Evolutionary conservation across 2,329 filamentous ascomycete genomes (phyloP).

Genomic region (Cryphonectria japonica): DNA sequence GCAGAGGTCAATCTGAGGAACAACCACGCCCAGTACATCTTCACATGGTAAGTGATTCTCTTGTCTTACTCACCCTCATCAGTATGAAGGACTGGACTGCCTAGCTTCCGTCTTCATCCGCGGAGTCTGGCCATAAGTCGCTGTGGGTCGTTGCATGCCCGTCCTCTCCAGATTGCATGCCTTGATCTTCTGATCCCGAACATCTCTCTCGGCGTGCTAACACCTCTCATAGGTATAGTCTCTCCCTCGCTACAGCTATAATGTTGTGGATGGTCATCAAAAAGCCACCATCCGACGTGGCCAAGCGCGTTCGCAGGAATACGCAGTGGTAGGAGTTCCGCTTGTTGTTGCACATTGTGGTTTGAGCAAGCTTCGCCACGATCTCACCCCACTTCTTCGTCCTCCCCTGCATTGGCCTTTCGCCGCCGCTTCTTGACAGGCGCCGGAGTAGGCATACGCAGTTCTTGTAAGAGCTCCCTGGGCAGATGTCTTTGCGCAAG

Average conservation of each 20-base stretch:
- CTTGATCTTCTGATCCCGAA: background rate
- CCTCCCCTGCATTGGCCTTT: conserved; percentile 43
- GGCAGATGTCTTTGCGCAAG: conserved; percentile 84
- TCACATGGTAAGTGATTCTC: conserved; percentile 78
- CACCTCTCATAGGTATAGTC: conserved; percentile 70
- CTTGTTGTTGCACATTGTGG: background rate
- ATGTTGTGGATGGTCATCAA: conserved; percentile 97
- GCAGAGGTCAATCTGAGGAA: conserved; percentile 93
- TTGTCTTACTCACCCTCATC: background rate
- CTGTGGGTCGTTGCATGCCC: background rate
- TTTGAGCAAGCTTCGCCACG: background rate
- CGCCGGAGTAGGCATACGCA: conserved; percentile 69
- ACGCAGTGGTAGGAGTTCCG: conserved; percentile 64
- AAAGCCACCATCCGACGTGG: conserved; percentile 76
- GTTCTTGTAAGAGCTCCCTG: conserved; percentile 78
- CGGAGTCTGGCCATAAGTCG: background rate
- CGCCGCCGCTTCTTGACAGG: conserved; percentile 51
- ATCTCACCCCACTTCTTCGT: conserved; percentile 46
- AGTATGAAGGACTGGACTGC: background rate
- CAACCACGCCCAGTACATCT: conserved; percentile 97
- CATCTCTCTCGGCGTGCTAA: conserved; percentile 14
- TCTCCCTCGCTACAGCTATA: conserved; percentile 81
- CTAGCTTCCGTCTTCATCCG: background rate
- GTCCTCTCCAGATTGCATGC: background rate
- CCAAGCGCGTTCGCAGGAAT: conserved; percentile 75